Evolutionary conservation across 495 filamentous ascomycete genomes (phyloP).

Genomic region (Aspergillus coremiiformis): DNA sequence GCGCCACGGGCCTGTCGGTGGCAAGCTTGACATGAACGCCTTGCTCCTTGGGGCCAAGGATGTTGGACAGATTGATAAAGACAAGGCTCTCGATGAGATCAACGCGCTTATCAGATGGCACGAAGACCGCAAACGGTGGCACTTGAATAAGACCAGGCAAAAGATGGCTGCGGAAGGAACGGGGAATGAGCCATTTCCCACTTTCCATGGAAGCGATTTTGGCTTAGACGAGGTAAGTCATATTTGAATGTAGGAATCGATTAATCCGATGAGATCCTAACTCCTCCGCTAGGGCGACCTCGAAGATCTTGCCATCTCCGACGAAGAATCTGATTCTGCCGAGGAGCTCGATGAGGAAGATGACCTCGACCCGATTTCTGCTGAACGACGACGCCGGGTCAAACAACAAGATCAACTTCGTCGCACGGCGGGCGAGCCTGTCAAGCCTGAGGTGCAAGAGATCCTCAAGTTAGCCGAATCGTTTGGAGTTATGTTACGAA

Average conservation of each 20-base stretch:
- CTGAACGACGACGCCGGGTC: conserved; percentile 67
- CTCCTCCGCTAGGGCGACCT: conserved; percentile 51
- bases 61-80: conserved; percentile 57
- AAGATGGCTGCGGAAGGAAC: conserved; percentile 91
- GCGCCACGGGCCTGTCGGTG: conserved; percentile 69
- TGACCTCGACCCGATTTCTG: conserved; percentile 74
- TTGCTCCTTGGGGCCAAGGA: conserved; percentile 73
- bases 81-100: conserved; percentile 71
- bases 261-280: conserved; percentile 3
- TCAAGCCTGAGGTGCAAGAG: conserved; percentile 74
- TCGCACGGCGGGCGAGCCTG: conserved; percentile 79
- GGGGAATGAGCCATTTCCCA: conserved; percentile 32
- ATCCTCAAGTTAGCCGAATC: conserved; percentile 67
- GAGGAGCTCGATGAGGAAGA: conserved; percentile 72
- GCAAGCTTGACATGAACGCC: conserved; percentile 87
- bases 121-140: conserved; percentile 90
- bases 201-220: conserved; percentile 74
- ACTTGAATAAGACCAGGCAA: conserved; percentile 92
- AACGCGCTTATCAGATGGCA: conserved; percentile 86
- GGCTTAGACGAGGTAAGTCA: conserved; percentile 67
- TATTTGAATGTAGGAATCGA: background rate
- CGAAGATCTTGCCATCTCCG: conserved; percentile 71
- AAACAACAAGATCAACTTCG: conserved; percentile 72
- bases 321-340: conserved; percentile 55
- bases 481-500: conserved; percentile 78